phyloP scores from a whole-genome alignment of 1,284 basidiomycete genomes.

The Farysia itapuensis region DNA sequence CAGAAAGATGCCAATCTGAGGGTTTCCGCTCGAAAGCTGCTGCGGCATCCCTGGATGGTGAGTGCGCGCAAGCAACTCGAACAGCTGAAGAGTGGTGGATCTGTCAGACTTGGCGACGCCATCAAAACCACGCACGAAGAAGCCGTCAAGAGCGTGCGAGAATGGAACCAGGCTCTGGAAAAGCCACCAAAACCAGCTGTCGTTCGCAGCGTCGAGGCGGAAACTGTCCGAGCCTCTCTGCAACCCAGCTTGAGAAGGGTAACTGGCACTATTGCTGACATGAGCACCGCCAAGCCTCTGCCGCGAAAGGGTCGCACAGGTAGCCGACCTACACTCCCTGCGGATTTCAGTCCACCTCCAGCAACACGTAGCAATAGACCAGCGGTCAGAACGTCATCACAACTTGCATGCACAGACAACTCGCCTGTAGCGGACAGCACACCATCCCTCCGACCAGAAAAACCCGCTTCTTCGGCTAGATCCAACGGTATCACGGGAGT shows the following conservation, averaged over 20 bases:
- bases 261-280: constrained; percentile 24
- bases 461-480: constrained; percentile 1
- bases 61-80: constrained; percentile 76
- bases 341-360: constrained; percentile 30
- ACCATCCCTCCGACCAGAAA: neutral
- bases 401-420: neutral
- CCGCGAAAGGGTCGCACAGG: constrained; percentile 9
- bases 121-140: constrained; percentile 70
- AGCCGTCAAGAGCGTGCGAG: constrained; percentile 88
- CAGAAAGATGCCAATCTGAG: constrained; percentile 95
- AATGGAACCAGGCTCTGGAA: constrained; percentile 95
- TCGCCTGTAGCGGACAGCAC: neutral
- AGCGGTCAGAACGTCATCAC: neutral
- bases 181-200: constrained; percentile 65
- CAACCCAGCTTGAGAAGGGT: constrained; percentile 32
- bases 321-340: constrained; percentile 24
- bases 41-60: constrained; percentile 94
- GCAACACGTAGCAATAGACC: constrained; percentile 2
- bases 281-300: constrained; percentile 30
- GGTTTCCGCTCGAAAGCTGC: constrained; percentile 86
- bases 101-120: constrained; percentile 62
- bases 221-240: constrained; percentile 23
- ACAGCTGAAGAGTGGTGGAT: constrained; percentile 58
- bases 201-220: constrained; percentile 14
- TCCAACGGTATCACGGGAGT: constrained; percentile 2